Base-by-base conservation (phyloP, 192 early-diverging fungal species). In the Nowakowskiella sp. region DNA sequence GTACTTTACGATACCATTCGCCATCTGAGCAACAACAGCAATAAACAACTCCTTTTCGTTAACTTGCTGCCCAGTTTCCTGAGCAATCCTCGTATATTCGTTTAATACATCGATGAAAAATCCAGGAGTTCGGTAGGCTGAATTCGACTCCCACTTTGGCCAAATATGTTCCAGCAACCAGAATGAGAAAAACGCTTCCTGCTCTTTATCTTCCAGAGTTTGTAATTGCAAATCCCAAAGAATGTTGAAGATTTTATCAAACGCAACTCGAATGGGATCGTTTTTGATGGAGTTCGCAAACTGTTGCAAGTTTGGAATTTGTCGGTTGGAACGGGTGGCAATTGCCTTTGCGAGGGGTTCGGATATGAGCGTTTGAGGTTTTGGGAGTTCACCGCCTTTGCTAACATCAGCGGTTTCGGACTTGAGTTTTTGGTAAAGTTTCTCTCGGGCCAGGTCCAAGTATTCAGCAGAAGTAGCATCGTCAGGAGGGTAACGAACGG, bases 391-490 rank as follows among this genome's bases (percentile, higher is more conserved):
- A 19, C 13, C 13, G 19, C 13, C 36, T 13, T 39, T 39, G 36
- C 13, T 13, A 13, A 19, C 13, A 19, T 19, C 36, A 19, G 19
- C 13, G 36, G 36, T 13, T 39, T 39, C 36, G 36, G 13, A 19
- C 19, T 39, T 39, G 36, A 39, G 36, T 19, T 39, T 19, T 19
- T 39, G 13, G 13, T 19, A 13, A 13, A 39, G 36, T 13, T 13
- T 39, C 36, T 39, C 36, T 13, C 36, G 36, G 36, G 36, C 36
- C n/a, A n/a, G n/a, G n/a, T n/a, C n/a, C n/a, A n/a, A n/a, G n/a
- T n/a, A 39, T 13, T 39, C 36, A 13, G 13, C 13, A 39, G 36
- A 39, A 13, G 36, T 13, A 39, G 36, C 13, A 19, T 19, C 13
- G 36, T 19, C 36, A 39, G 19, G 13, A 19, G 13, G 36, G 36